These are phyloP conservation scores for Fraxinus dipetala DNA, from an alignment of 305 asterid genomes.

Conservation along the genomic window DNA sequence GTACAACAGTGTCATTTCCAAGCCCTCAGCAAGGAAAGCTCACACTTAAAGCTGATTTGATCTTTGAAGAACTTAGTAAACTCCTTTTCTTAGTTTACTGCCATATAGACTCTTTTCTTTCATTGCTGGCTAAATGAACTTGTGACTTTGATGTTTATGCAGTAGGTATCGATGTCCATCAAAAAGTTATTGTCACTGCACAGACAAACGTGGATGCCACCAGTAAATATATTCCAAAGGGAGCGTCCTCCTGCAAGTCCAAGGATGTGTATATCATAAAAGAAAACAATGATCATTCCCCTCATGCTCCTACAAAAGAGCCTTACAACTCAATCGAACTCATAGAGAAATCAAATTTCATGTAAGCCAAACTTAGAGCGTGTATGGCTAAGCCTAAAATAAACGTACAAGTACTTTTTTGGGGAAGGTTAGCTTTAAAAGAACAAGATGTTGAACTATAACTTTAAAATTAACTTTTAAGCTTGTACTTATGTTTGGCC, in stretches of 20 bases:
- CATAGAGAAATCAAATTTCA: conserved; percentile 41
- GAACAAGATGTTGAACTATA: background rate
- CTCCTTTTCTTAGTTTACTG: conserved; percentile 22
- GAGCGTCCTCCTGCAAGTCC: conserved; percentile 37
- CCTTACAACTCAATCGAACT: conserved; percentile 31
- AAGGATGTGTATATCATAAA: conserved; percentile 41
- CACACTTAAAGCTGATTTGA: conserved; percentile 78
- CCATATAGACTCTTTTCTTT: background rate
- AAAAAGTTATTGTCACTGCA: conserved; percentile 59
- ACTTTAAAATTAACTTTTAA: background rate
- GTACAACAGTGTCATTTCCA: conserved; percentile 54
- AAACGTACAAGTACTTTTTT: background rate
- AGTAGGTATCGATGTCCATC: conserved; percentile 92
- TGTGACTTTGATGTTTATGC: conserved; percentile 35
- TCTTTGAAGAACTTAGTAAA: conserved; percentile 76
- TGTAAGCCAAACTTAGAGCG: conserved; percentile 42
- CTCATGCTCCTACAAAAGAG: conserved; percentile 39
- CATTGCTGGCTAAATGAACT: conserved; percentile 20
- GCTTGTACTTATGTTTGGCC: background rate
- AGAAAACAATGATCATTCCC: conserved; percentile 29
- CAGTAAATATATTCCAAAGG: conserved; percentile 39
- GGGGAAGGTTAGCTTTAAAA: background rate
- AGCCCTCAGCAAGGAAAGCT: conserved; percentile 70
- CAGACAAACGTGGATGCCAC: conserved; percentile 32
- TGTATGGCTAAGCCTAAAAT: background rate